phyloP scores from a whole-genome alignment of 768 basidiomycete species.

The Termitomyces sp. region DNA sequence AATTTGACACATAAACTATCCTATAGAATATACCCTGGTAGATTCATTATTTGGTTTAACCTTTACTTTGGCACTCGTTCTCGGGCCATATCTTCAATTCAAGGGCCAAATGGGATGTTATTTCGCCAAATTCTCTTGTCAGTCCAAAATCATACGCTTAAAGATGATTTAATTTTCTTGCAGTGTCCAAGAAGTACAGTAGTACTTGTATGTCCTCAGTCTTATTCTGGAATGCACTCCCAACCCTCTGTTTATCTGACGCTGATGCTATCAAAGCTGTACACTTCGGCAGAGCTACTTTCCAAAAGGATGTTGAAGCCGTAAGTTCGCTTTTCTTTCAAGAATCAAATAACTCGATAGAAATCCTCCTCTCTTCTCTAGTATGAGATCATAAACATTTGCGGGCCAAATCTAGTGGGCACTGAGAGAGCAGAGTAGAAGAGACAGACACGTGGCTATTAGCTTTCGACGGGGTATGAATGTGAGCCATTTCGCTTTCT shows the following conservation, averaged over 20 bases:
- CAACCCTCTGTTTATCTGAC: constrained; percentile 41
- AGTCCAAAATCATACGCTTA: constrained; percentile 6
- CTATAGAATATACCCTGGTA: constrained; percentile 19
- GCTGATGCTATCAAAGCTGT: constrained; percentile 38
- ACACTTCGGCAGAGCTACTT: constrained; percentile 28
- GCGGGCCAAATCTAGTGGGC: constrained; percentile 43
- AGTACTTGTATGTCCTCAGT: constrained; percentile 38
- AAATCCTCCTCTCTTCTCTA: neutral
- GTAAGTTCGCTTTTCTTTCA: constrained; percentile 18
- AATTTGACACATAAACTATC: neutral
- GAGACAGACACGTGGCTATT: constrained; percentile 38
- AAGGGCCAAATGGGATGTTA: constrained; percentile 30
- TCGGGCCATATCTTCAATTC: constrained; percentile 32
- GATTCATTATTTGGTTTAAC: constrained; percentile 22
- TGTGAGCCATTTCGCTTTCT: neutral
- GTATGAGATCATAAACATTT: constrained; percentile 42
- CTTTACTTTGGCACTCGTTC: constrained; percentile 25
- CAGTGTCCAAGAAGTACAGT: constrained; percentile 38
- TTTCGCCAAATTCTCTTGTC: constrained; percentile 33
- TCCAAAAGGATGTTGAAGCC: constrained; percentile 36
- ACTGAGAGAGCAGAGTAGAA: constrained; percentile 45
- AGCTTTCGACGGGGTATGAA: constrained; percentile 46
- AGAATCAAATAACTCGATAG: neutral
- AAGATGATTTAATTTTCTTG: neutral
- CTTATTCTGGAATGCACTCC: constrained; percentile 25